These are phyloP conservation scores for Turnera subulata DNA, from an alignment of 345 rosid species.

Conservation along the genomic window DNA sequence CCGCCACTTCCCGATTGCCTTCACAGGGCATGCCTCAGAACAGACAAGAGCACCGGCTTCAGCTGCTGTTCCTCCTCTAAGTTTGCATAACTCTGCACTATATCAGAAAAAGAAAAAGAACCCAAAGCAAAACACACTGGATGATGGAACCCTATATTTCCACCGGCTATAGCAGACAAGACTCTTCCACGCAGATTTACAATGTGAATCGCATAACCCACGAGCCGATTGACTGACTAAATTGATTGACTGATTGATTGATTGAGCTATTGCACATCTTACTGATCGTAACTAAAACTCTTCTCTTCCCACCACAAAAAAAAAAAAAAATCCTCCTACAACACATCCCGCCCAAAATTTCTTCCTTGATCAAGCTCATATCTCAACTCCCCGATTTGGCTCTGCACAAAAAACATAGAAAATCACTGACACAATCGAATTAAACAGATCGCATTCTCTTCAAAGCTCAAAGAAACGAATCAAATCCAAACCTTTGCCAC, in stretches of 20 bases:
- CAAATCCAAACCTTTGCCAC: conserved; percentile 35
- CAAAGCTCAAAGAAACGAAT: not conserved
- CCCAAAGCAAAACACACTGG: conserved; percentile 45
- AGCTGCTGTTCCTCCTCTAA: conserved; percentile 17
- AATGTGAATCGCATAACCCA: conserved; percentile 24
- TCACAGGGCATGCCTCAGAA: conserved; percentile 22
- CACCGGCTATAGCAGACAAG: conserved; percentile 30
- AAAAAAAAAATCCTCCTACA: too few relatives aligned
- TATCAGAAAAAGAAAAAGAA: conserved; percentile 22
- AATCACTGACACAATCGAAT: not conserved
- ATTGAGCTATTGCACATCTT: conserved; percentile 29
- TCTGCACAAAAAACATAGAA: conserved; percentile 30
- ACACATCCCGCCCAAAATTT: conserved; percentile 20
- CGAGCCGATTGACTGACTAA: conserved; percentile 30
- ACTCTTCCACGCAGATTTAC: conserved; percentile 32
- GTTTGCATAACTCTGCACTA: conserved; percentile 33
- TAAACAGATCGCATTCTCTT: not conserved
- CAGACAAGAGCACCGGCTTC: conserved; percentile 15
- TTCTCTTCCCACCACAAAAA: conserved; percentile 28
- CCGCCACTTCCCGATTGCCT: conserved; percentile 15
- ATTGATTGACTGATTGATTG: conserved; percentile 27
- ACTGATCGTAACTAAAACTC: conserved; percentile 5
- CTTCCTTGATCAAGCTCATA: conserved; percentile 24
- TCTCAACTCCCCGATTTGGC: conserved; percentile 27
- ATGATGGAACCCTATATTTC: conserved; percentile 26